A percentile compares a stretch with the other conserved stretches of the same genome.
These are phyloP conservation scores for Fusarium musae DNA, from an alignment of 2,329 filamentous ascomycete genomes.

Conservation along the genomic window DNA sequence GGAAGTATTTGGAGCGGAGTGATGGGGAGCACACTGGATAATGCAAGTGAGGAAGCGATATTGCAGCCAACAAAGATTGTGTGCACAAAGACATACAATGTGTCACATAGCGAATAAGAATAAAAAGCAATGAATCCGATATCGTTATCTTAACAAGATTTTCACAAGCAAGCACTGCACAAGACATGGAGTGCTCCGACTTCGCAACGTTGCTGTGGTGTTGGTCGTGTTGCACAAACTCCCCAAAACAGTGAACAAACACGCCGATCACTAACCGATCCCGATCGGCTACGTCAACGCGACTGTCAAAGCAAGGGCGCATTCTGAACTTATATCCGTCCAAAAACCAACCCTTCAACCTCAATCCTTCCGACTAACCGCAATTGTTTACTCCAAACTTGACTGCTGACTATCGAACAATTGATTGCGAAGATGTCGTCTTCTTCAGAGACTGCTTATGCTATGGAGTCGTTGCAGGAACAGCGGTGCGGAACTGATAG, in stretches of 20 bases:
- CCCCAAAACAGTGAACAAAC: not conserved
- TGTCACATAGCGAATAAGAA: not conserved
- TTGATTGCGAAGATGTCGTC: not conserved
- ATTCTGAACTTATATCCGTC: not conserved
- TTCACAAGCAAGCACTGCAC: not conserved
- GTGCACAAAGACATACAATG: constrained; percentile 19
- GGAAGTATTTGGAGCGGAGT: not conserved
- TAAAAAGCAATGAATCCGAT: accelerated
- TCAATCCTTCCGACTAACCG: not conserved
- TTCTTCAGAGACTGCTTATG: not conserved
- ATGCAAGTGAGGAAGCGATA: constrained; percentile 25
- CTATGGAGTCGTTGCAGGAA: not conserved
- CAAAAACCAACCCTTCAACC: not conserved
- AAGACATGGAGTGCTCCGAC: not conserved
- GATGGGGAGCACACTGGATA: not conserved
- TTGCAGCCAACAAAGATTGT: constrained; percentile 10
- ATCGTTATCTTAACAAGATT: accelerated
- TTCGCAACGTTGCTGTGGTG: not conserved
- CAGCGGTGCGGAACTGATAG: not conserved
- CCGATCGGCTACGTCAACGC: constrained; percentile 9
- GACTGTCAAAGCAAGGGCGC: constrained; percentile 20
- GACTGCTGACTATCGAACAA: not conserved
- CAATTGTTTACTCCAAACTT: not conserved
- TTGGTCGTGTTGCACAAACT: not conserved
- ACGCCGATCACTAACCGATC: not conserved